Evolutionary conservation across 768 basidiomycete genomes (phyloP).

Genomic region (Amanita inopinata): DNA sequence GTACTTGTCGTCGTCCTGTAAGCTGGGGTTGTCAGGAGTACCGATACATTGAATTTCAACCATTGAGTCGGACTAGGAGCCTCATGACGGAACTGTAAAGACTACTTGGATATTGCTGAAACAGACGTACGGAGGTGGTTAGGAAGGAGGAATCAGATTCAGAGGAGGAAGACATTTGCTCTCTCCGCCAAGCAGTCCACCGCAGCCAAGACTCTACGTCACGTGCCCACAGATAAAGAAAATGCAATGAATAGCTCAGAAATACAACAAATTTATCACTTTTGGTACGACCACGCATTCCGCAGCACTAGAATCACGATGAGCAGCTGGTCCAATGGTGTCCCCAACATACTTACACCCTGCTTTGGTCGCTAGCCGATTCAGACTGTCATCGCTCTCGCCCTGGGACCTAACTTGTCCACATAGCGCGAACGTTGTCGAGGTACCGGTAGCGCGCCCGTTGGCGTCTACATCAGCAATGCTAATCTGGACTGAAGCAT

Average conservation of each 20-base stretch:
- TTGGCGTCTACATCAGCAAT: slow-evolving; percentile 89
- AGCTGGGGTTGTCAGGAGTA: slow-evolving; percentile 10
- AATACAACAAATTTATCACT: slow-evolving; percentile 30
- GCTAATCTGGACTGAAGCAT: slow-evolving; percentile 96
- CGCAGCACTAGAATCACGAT: slow-evolving; percentile 61
- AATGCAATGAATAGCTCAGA: not conserved
- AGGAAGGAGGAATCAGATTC: slow-evolving; percentile 32
- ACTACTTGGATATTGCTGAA: not conserved
- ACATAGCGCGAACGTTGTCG: slow-evolving; percentile 90
- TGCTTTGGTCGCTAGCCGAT: slow-evolving; percentile 90
- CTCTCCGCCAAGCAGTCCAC: not conserved
- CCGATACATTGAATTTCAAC: slow-evolving; percentile 58
- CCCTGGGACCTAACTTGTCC: slow-evolving; percentile 92
- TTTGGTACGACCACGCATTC: slow-evolving; percentile 94
- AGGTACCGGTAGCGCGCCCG: slow-evolving; percentile 65
- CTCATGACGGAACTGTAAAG: slow-evolving; percentile 4
- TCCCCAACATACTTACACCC: slow-evolving; percentile 59
- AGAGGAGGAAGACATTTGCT: slow-evolving; percentile 22
- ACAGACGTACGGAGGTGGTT: slow-evolving; percentile 33
- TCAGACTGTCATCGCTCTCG: slow-evolving; percentile 94
- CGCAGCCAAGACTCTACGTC: slow-evolving; percentile 3
- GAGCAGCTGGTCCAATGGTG: slow-evolving; percentile 6
- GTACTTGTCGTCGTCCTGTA: slow-evolving; percentile 49
- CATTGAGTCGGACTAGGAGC: slow-evolving; percentile 48
- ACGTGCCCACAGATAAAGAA: slow-evolving; percentile 4